Evolutionary conservation across 2,329 filamentous ascomycete genomes (phyloP), one percentile per base, ranked within the genome.

Genomic region (Neofusicoccum ribis): DNA sequence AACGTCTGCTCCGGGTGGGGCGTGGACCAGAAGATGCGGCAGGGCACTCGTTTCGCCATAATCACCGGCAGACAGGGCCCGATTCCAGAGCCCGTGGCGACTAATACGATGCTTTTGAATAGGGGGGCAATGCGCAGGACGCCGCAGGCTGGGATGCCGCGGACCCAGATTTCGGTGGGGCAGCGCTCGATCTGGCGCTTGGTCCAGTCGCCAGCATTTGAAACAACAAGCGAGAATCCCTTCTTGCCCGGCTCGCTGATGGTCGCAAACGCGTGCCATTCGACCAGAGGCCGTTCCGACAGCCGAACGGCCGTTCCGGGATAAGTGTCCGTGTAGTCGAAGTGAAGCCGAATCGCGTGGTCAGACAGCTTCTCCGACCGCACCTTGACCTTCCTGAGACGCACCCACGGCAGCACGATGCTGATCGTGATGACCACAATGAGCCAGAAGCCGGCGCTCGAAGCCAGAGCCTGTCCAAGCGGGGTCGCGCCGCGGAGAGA

Each of bases 331-430:
- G 51, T 56, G 44, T 60, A 51, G 8, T 70, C 66, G 66, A 74
- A 75, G 72, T 89, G 86, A 17, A 95, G 84, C 46, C 88, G 86
- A 37, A 91, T 80, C 44, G 91, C 91, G 77, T 93, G 91, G 23
- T 83, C 75, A 0, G 91, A 94, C 20, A 95, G 86, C 2, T 83
- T 79, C 72, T 92, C 88, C 11, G 89, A 82, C 27, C 84, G 79
- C 67, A 94, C 89, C 7, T 81, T 78, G 65, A 91, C 87, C 69
- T 86, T 88, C 64, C 90, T 86, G 36, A 95, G 85, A 65, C 86
- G 84, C 3, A 89, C 74, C 91, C 91, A 96, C 1, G 91, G 90
- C 61, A 90, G 87, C 49, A 89, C 80, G 68, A 93, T 84, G 69
- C 88, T 85, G 49, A 83, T 71, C 1, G 90, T 91, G 49, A 88